Base-by-base conservation (phyloP, 106 monocot species). In the Agapanthus africanus region DNA sequence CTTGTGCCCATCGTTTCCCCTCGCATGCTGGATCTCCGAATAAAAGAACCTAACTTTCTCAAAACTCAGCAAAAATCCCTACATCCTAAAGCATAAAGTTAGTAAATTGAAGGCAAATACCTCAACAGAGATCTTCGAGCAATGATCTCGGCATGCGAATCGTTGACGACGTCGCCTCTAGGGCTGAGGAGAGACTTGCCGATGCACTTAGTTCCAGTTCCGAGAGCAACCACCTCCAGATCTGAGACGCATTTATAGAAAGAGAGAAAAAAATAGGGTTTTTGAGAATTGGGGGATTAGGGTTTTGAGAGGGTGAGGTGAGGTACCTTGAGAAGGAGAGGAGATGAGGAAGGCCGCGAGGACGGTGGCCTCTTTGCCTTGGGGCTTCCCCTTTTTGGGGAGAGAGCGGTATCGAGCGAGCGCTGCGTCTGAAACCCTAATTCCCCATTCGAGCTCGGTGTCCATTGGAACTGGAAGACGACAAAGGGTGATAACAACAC, bases 311-410 rank as follows among this genome's bases (percentile, higher is more conserved):
- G 4, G n/a, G 26, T 60, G 23, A 44, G 37, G n/a, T 47, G 3
- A 16, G 2, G 32, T 83, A 93, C 86, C 75, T n/a, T 71, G 21
- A 38, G 78, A 70, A 63, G 89, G 80, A 23, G 89, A 80, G 35
- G 97, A 92, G 57, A 89, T 73, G 67, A 92, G 80, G 80, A 95
- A 91, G 19, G 97, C 89, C 19, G 91, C 86, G 21, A 97, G 61
- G 31, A 97, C 92, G 11, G 97, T 89, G 66, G 76, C 81, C 39
- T 97, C 97, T 21, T 82, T 72, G 22, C 91, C 91, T 54, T 97
- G 97, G 2, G 97, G 91, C 70, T 97, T 97, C n/a, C 91, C 97
- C 46, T 97, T 92, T 78, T 92, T 97, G 3, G 91, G 91, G 8
- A 97, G 82, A 11, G 88, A 82, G 36, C 39, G 27, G 77, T 97